Percentiles rank a stretch among this genome's conserved stretches.
Conservation (phyloP, 1,284 basidiomycete genomes). For the Anthracocystis walkeri region DNA sequence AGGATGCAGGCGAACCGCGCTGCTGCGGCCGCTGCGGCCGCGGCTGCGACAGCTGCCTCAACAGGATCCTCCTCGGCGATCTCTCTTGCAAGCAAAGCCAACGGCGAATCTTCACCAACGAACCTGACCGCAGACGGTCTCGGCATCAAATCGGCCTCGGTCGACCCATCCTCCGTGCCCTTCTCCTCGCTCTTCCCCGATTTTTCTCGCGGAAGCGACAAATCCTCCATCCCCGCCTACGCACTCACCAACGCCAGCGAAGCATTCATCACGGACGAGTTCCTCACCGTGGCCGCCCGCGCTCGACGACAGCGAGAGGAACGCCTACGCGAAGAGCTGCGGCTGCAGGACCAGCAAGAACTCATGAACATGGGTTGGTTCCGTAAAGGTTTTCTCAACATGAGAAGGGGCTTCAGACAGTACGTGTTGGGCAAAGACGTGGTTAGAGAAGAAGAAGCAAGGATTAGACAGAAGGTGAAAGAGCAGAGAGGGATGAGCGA, state of each 20-base stretch:
- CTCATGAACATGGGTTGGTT: conserved; percentile 56
- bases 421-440: conserved; percentile 43
- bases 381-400: conserved; percentile 40
- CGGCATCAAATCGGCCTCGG: conserved; percentile 22
- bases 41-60: neutral
- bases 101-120: neutral
- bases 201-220: conserved; percentile 13
- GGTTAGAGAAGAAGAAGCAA: conserved; percentile 23
- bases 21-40: conserved; percentile 16
- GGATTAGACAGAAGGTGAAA: conserved; percentile 14
- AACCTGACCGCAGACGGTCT: conserved; percentile 27
- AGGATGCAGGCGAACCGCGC: conserved; percentile 26
- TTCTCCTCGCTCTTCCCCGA: conserved; percentile 38
- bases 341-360: conserved; percentile 31
- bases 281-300: conserved; percentile 46
- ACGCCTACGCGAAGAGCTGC: conserved; percentile 28
- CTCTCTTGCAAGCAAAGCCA: neutral
- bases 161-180: conserved; percentile 26
- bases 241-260: conserved; percentile 17
- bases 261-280: conserved; percentile 45
- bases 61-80: neutral
- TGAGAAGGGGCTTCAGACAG: conserved; percentile 33
- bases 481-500: conserved; percentile 28
- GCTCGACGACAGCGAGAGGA: conserved; percentile 38
- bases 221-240: conserved; percentile 15